phyloP scores from a whole-genome alignment of 2,329 filamentous ascomycete genomes.

The Tolypocladium tropicale region DNA sequence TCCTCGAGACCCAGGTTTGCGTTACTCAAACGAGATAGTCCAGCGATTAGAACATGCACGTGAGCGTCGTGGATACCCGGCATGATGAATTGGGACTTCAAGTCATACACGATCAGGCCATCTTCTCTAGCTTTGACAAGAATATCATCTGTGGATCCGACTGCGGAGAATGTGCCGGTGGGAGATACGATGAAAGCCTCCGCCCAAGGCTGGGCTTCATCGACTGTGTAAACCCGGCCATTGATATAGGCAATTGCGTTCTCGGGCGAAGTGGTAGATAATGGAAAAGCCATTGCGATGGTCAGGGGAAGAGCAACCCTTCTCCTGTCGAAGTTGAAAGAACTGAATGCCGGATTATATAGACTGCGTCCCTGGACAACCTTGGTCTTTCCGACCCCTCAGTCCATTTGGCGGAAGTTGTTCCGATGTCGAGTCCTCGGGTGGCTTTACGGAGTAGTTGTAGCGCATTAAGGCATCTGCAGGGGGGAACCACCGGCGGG shows the following conservation, averaged over 20 bases:
- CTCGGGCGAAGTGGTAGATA: background rate
- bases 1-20: background rate
- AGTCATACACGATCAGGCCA: background rate
- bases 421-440: no score
- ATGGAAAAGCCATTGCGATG: background rate
- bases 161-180: background rate
- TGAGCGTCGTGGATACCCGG: conserved; percentile 2
- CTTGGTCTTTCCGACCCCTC: background rate
- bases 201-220: background rate
- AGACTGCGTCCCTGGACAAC: background rate
- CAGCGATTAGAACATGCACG: background rate
- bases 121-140: background rate
- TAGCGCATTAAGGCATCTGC: no score
- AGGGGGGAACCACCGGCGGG: no score
- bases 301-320: no score
- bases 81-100: background rate
- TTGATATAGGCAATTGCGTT: conserved; percentile 1
- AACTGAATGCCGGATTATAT: background rate
- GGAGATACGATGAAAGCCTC: conserved; percentile 2
- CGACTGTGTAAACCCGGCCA: background rate
- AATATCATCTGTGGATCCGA: background rate
- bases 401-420: background rate
- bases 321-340: no score
- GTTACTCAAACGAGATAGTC: conserved; percentile 1
- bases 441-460: no score